These are phyloP conservation scores for Salicornia ramosissima DNA, from an alignment of 148 eudicot species.

Conservation along the genomic window DNA sequence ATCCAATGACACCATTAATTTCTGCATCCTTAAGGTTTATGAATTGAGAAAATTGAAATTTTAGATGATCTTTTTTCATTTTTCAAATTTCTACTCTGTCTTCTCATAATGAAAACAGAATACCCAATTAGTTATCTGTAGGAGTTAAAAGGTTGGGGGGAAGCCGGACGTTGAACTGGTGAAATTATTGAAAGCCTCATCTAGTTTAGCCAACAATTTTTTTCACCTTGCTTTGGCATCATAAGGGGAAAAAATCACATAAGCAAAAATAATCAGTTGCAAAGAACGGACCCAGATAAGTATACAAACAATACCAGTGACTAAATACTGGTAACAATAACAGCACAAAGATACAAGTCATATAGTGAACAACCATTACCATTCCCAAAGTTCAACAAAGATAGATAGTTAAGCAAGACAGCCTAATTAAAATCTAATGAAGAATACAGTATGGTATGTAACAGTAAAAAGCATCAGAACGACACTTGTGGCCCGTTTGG, in stretches of 20 bases:
- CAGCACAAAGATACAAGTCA: slow-evolving; percentile 7
- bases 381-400: slow-evolving; percentile 13
- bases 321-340: background rate
- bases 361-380: background rate
- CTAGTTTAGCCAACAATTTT: background rate
- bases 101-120: background rate
- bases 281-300: too few species aligned
- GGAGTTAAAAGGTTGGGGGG: background rate
- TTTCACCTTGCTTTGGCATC: too few species aligned
- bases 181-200: background rate
- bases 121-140: background rate
- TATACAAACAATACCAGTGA: background rate
- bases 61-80: too few species aligned
- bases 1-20: background rate
- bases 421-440: slow-evolving; percentile 8
- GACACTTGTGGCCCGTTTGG: background rate
- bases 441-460: slow-evolving; percentile 12
- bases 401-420: slow-evolving; percentile 1
- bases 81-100: background rate
- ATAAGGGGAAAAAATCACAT: too few species aligned
- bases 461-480: background rate
- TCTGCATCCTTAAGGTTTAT: background rate
- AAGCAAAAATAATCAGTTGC: too few species aligned
- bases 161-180: background rate
- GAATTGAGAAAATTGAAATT: background rate